Evolutionary conservation across 148 eudicot species (phyloP).

Genomic region (Silene uniflora): DNA sequence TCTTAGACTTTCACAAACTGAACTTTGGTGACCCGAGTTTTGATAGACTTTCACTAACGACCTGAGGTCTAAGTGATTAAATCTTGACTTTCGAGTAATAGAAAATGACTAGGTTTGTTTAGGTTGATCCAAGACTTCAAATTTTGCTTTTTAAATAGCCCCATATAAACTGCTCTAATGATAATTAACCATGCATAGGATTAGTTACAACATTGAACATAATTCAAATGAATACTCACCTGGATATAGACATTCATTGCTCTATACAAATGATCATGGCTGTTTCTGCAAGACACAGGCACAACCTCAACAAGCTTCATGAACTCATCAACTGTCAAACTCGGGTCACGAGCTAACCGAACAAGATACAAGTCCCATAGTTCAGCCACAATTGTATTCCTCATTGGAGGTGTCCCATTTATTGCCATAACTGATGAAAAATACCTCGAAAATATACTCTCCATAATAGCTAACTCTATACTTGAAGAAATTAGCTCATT

Average conservation of each 20-base stretch:
- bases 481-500: conserved; percentile 29
- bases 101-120: not conserved
- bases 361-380: conserved; percentile 75
- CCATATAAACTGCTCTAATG: not conserved
- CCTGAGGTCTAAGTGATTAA: too few species aligned
- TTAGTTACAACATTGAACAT: not conserved
- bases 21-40: too few species aligned
- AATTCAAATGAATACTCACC: conserved; percentile 36
- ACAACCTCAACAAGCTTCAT: conserved; percentile 59
- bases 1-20: not conserved
- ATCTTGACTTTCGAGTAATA: too few species aligned
- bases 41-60: too few species aligned
- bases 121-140: not conserved
- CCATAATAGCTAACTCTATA: conserved; percentile 49
- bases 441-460: conserved; percentile 50
- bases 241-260: conserved; percentile 55
- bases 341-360: conserved; percentile 42
- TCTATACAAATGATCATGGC: conserved; percentile 73
- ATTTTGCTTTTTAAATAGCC: not conserved
- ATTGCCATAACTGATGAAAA: conserved; percentile 38
- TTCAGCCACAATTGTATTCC: conserved; percentile 56
- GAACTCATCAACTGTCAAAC: conserved; percentile 44
- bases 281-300: conserved; percentile 57
- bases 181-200: not conserved
- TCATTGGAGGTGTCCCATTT: conserved; percentile 30